Conservation (phyloP, 768 basidiomycete species). For the Amylocystis lapponica region DNA sequence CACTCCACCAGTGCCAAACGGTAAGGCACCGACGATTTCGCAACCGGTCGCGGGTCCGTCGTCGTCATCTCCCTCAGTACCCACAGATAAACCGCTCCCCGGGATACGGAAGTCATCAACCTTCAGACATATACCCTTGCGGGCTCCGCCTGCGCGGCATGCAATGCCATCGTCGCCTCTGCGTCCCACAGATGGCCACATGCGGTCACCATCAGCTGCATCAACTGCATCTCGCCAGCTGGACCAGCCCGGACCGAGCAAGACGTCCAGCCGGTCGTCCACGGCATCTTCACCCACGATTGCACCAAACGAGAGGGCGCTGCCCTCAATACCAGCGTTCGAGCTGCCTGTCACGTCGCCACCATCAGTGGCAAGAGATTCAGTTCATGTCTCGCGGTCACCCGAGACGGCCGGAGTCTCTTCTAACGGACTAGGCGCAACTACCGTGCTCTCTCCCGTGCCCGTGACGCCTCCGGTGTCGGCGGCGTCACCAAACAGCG, state of each 20-base stretch:
- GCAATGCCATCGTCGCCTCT: slow-evolving; percentile 31
- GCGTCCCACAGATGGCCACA: slow-evolving; percentile 21
- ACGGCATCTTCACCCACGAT: slow-evolving; percentile 13
- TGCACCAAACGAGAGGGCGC: slow-evolving; percentile 13
- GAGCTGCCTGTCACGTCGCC: slow-evolving; percentile 11
- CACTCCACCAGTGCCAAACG: slow-evolving; percentile 7
- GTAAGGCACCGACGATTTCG: slow-evolving; percentile 1
- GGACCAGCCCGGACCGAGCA: slow-evolving; percentile 1
- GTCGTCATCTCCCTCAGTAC: slow-evolving; percentile 2
- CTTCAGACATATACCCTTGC: slow-evolving; percentile 46
- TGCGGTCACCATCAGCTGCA: slow-evolving; percentile 12
- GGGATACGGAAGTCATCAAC: slow-evolving; percentile 38
- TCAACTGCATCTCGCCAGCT: slow-evolving; percentile 15
- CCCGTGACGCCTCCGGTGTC: neutral
- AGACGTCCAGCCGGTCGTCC: slow-evolving; percentile 16
- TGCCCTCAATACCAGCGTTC: slow-evolving; percentile 19
- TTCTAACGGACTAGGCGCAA: slow-evolving; percentile 4
- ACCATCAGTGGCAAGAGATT: too few species aligned
- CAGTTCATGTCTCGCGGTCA: slow-evolving; percentile 12
- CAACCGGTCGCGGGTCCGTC: slow-evolving; percentile 14
- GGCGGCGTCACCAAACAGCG: neutral
- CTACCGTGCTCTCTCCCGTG: neutral
- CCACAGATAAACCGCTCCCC: slow-evolving; percentile 6
- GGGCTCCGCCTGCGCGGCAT: slow-evolving; percentile 17
- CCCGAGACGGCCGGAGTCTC: slow-evolving; percentile 13